Percentiles rank a stretch among this genome's conserved stretches.
Evolutionary conservation across 768 basidiomycete genomes (phyloP).

Genomic region (Myochromella boudieri): DNA sequence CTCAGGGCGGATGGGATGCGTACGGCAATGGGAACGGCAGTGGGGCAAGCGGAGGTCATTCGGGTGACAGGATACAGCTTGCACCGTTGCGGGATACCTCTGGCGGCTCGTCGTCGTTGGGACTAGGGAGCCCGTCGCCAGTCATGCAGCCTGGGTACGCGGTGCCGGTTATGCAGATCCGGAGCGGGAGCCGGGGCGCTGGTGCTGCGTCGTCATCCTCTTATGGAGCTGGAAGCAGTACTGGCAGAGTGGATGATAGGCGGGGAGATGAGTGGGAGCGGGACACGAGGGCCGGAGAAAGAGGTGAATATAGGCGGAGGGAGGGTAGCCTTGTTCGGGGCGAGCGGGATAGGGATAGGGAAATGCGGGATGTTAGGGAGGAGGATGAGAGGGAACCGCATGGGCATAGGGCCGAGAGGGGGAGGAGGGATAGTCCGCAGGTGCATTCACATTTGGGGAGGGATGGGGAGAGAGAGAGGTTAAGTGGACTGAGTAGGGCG

Average conservation of each 20-base stretch:
- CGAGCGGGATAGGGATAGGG: constrained; percentile 18
- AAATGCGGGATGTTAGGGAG: constrained; percentile 11
- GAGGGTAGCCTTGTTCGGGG: constrained; percentile 14
- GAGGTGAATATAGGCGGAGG: constrained; percentile 10
- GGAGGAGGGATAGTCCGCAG: background rate
- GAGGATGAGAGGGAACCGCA: constrained; percentile 8
- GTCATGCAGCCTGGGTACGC: constrained; percentile 19
- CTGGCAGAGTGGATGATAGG: constrained; percentile 10
- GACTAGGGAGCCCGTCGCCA: constrained; percentile 11
- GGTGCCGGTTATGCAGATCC: constrained; percentile 36
- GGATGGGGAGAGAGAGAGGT: constrained; percentile 20
- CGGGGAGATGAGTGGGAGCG: constrained; percentile 11
- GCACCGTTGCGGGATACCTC: constrained; percentile 44
- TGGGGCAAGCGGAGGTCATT: constrained; percentile 3
- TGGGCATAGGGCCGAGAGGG: constrained; percentile 22
- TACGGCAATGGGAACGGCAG: background rate
- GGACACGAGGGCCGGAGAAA: constrained; percentile 11
- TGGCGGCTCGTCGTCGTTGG: constrained; percentile 15
- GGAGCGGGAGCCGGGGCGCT: constrained; percentile 29
- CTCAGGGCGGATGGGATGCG: constrained; percentile 7
- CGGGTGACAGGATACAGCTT: constrained; percentile 50
- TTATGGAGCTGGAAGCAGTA: no score
- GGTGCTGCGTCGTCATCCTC: constrained; percentile 15
- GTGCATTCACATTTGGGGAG: constrained; percentile 15
- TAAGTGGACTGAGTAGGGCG: constrained; percentile 13